Percentiles rank a stretch among this genome's conserved stretches.
These are phyloP conservation scores for Arctium lappa DNA, from an alignment of 129 eudicot species.

Conservation along the genomic window DNA sequence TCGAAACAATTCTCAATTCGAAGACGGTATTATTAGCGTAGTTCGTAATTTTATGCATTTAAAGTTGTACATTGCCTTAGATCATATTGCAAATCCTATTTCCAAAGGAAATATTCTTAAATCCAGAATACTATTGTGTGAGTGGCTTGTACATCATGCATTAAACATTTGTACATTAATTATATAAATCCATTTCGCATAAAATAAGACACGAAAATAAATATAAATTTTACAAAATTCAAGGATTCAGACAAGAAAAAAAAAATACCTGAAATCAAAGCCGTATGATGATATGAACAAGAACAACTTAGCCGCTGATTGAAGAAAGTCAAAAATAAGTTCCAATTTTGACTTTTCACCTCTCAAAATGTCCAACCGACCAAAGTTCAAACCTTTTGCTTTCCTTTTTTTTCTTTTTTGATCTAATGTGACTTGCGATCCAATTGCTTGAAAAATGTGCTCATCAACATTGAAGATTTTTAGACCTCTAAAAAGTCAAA, in stretches of 20 bases:
- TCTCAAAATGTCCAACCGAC: slow-evolving; percentile 9
- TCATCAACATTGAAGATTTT: slow-evolving; percentile 16
- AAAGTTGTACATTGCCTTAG: not conserved
- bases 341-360: slow-evolving; percentile 31
- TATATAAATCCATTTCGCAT: not conserved
- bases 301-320: slow-evolving; percentile 16
- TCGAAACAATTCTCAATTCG: not conserved
- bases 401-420: not conserved
- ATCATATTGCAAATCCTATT: not conserved
- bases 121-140: not conserved
- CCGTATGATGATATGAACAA: slow-evolving; percentile 13
- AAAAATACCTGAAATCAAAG: slow-evolving; percentile 27
- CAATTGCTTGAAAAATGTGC: slow-evolving; percentile 17
- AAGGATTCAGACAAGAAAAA: slow-evolving; percentile 5
- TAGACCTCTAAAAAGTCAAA: slow-evolving; percentile 1
- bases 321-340: slow-evolving; percentile 4
- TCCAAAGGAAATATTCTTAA: not conserved
- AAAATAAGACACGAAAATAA: not conserved
- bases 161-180: slow-evolving; percentile 9
- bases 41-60: not conserved
- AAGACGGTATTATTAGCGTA: not conserved
- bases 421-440: not conserved
- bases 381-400: slow-evolving; percentile 16
- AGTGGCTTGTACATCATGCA: slow-evolving; percentile 8
- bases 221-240: slow-evolving; percentile 1